phyloP scores from a whole-genome alignment of 2,329 filamentous ascomycete species.

The Monosporascus sp. region DNA sequence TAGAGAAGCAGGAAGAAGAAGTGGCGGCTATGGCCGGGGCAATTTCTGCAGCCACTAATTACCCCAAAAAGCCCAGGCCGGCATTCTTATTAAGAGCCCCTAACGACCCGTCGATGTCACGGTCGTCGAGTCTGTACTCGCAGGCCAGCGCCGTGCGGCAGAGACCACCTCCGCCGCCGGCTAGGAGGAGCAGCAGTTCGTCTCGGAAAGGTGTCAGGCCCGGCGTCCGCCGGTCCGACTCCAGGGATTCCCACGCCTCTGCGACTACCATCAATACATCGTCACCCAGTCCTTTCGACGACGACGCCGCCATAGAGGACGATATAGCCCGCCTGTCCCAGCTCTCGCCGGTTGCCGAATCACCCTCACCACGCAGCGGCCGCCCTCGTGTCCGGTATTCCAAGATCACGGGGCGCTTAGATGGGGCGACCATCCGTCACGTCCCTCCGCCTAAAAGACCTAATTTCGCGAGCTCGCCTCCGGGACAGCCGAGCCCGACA shows the following conservation, averaged over 20 bases:
- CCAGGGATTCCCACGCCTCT: constrained; percentile 27
- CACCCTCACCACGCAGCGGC: constrained; percentile 30
- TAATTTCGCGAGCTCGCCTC: constrained; percentile 27
- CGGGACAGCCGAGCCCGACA: constrained; percentile 39
- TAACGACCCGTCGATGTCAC: constrained; percentile 16
- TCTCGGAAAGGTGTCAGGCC: constrained; percentile 12
- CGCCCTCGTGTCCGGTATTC: constrained; percentile 30
- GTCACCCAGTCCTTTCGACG: constrained; percentile 22
- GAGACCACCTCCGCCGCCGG: constrained; percentile 5
- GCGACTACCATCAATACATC: constrained; percentile 34
- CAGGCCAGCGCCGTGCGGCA: constrained; percentile 23
- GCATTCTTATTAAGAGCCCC: constrained; percentile 24
- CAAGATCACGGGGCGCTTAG: constrained; percentile 20
- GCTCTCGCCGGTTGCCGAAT: constrained; percentile 47
- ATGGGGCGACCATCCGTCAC: constrained; percentile 22
- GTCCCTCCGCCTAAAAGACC: constrained; percentile 30
- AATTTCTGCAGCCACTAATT: constrained; percentile 17
- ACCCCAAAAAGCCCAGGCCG: constrained; percentile 23
- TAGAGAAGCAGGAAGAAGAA: constrained; percentile 22
- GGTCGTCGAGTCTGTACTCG: constrained; percentile 34
- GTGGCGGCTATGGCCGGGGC: constrained; percentile 15
- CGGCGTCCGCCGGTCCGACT: constrained; percentile 19
- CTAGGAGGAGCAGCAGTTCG: constrained; percentile 13
- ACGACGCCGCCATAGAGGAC: constrained; percentile 27
- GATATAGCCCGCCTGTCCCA: constrained; percentile 24